Evolutionary conservation across 2,329 filamentous ascomycete species (phyloP).

Genomic region (Westerdykella sp.): DNA sequence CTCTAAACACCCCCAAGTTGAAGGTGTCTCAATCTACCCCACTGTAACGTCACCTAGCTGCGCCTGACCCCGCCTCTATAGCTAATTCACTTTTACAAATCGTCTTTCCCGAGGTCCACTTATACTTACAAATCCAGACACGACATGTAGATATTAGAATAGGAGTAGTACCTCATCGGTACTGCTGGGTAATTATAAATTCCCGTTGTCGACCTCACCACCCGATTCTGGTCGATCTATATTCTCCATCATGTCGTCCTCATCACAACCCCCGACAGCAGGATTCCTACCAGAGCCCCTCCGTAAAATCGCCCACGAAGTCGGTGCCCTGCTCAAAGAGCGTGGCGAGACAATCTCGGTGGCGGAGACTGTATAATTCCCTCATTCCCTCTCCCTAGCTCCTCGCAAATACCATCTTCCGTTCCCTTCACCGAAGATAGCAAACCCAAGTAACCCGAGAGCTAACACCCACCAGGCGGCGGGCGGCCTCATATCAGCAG

Average conservation of each 20-base stretch:
- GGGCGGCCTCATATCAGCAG: conserved; percentile 56
- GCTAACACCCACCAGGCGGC: conserved; percentile 43
- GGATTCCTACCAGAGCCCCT: conserved; percentile 41
- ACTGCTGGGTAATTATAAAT: background rate
- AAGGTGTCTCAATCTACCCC: too few species aligned
- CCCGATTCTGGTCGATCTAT: background rate
- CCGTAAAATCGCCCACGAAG: conserved; percentile 42
- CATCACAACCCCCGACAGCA: conserved; percentile 1
- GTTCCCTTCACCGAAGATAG: background rate
- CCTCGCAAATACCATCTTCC: background rate
- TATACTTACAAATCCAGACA: too few species aligned
- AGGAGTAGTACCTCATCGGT: too few species aligned
- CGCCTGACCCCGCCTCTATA: too few species aligned
- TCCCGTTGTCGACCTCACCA: background rate
- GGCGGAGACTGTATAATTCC: conserved; percentile 50
- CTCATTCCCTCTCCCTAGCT: background rate
- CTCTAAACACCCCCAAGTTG: too few species aligned
- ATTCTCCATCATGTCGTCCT: conserved; percentile 17
- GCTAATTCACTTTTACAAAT: too few species aligned
- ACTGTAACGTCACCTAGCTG: too few species aligned
- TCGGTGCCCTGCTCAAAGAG: conserved; percentile 49
- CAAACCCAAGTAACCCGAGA: background rate
- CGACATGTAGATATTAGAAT: too few species aligned
- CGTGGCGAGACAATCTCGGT: conserved; percentile 54
- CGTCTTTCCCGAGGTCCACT: too few species aligned